Evolutionary conservation across 305 asterid genomes (phyloP).

Genomic region (Solanum hybrid): DNA sequence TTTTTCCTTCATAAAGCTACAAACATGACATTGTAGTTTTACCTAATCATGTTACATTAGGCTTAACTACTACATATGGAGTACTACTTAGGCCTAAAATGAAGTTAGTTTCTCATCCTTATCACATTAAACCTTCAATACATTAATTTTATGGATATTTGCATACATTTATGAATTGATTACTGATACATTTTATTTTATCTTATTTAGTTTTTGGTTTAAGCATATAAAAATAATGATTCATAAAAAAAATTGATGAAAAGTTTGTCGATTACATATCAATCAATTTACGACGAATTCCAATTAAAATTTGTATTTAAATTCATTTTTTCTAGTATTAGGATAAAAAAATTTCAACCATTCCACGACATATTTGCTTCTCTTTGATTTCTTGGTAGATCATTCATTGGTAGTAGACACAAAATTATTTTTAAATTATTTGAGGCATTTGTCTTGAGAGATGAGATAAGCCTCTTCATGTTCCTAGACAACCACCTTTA

Average conservation of each 20-base stretch:
- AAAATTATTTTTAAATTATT: background rate
- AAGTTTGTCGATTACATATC: too few relatives aligned
- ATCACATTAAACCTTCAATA: background rate
- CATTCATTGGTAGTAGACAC: background rate
- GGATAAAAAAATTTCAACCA: background rate
- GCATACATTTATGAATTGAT: background rate
- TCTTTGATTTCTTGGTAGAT: background rate
- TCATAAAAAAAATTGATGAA: too few relatives aligned
- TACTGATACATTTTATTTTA: background rate
- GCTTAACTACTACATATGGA: background rate
- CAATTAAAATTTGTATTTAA: background rate
- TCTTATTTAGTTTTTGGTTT: background rate
- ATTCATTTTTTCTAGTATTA: background rate
- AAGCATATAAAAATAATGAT: background rate
- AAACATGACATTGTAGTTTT: background rate
- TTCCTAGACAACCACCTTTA: background rate
- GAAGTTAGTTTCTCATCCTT: background rate
- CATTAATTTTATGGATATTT: background rate
- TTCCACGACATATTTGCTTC: background rate
- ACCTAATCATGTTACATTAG: background rate
- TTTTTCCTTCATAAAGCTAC: background rate
- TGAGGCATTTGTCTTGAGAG: background rate
- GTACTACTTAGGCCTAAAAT: background rate
- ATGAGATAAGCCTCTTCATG: background rate
- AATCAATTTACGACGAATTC: background rate